Conservation (phyloP, 2,329 filamentous ascomycete species). For the Pseudogymnoascus sp. region DNA sequence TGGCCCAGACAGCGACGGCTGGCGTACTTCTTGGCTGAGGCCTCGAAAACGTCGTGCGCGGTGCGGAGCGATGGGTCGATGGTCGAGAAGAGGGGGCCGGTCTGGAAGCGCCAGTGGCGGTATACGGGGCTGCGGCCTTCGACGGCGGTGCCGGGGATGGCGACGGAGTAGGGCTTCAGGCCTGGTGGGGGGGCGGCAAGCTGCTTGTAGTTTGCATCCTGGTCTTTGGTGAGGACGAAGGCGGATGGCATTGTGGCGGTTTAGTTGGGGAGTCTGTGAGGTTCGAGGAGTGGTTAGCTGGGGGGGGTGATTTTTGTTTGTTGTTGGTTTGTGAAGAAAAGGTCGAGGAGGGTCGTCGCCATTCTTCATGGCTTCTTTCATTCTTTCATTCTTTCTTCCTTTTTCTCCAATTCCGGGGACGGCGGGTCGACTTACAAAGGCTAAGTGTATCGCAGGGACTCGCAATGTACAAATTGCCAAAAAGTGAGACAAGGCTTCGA, state of each 20-base stretch:
- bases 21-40: slow-evolving; percentile 50
- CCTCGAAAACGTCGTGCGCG: slow-evolving; percentile 73
- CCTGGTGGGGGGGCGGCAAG: slow-evolving; percentile 23
- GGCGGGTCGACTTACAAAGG: neutral
- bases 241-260: neutral
- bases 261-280: neutral
- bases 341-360: neutral
- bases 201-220: slow-evolving; percentile 19
- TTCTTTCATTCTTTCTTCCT: neutral
- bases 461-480: neutral
- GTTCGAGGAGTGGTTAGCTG: neutral
- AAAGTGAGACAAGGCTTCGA: neutral
- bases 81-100: slow-evolving; percentile 61
- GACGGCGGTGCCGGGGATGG: slow-evolving; percentile 64
- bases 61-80: slow-evolving; percentile 64
- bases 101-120: slow-evolving; percentile 69
- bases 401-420: neutral
- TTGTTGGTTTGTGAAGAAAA: neutral
- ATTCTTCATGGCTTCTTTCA: neutral
- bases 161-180: slow-evolving; percentile 58
- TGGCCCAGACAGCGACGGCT: slow-evolving; percentile 69
- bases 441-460: neutral
- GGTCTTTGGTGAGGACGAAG: slow-evolving; percentile 14
- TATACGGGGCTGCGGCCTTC: slow-evolving; percentile 70
- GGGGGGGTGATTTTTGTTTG: neutral